phyloP scores from a whole-genome alignment of 140 eudicot genomes.

The Stevia rebaudiana region DNA sequence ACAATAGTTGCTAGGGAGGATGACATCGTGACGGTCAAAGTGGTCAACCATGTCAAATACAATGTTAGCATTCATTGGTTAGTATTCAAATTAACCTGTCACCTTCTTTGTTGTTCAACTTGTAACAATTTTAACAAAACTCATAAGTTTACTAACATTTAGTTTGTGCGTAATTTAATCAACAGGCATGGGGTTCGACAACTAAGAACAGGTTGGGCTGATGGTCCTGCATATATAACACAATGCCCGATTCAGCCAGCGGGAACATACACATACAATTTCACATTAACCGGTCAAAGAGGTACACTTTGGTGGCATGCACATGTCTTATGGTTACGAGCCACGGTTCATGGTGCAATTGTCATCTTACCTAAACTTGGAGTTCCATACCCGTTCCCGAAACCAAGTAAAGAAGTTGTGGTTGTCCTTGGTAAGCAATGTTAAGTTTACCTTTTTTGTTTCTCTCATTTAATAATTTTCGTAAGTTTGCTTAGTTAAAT shows the following conservation, averaged over 20 bases:
- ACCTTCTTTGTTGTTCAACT: neutral
- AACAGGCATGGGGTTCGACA: slow-evolving; percentile 55
- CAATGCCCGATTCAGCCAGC: slow-evolving; percentile 55
- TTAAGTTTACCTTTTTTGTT: neutral
- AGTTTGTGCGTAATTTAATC: neutral
- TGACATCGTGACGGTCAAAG: slow-evolving; percentile 58
- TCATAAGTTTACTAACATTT: neutral
- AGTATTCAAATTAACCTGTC: slow-evolving; percentile 10
- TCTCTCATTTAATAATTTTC: neutral
- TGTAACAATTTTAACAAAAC: neutral
- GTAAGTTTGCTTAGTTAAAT: neutral
- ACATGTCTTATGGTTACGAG: slow-evolving; percentile 52
- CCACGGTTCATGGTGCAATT: slow-evolving; percentile 55
- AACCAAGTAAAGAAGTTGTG: slow-evolving; percentile 40
- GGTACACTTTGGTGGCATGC: slow-evolving; percentile 72
- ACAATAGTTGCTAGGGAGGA: slow-evolving; percentile 72
- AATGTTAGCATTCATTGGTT: slow-evolving; percentile 76
- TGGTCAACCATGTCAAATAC: slow-evolving; percentile 63
- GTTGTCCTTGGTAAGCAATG: slow-evolving; percentile 35
- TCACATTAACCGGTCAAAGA: slow-evolving; percentile 48
- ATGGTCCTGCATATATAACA: slow-evolving; percentile 59
- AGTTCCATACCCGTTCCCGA: slow-evolving; percentile 48
- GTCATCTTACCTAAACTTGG: slow-evolving; percentile 52
- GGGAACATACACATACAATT: slow-evolving; percentile 39
- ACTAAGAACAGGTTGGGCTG: slow-evolving; percentile 53